Conservation (phyloP, 1,284 basidiomycete species). For the Malassezia furfur region DNA sequence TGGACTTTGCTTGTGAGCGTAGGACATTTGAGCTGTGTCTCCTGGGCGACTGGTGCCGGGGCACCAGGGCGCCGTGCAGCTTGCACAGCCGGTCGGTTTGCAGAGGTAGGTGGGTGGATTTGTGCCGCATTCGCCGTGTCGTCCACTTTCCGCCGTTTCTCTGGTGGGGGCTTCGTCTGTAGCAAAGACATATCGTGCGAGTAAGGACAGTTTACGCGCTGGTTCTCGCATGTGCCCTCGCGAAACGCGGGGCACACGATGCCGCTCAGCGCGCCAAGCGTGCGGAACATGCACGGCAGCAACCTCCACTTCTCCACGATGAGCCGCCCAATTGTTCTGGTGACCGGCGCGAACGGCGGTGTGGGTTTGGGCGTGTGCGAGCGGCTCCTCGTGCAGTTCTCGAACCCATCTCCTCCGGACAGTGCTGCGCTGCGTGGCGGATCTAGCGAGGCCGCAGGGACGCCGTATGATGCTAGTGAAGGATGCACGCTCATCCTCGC, state of each 20-base stretch:
- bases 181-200: slow-evolving; percentile 20
- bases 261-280: slow-evolving; percentile 25
- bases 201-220: slow-evolving; percentile 25
- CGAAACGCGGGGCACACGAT: slow-evolving; percentile 32
- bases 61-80: too few relatives aligned
- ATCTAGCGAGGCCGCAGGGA: slow-evolving; percentile 19
- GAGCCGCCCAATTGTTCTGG: slow-evolving; percentile 37
- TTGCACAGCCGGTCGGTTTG: too few relatives aligned
- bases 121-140: background rate
- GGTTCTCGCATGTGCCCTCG: slow-evolving; percentile 23
- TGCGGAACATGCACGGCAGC: slow-evolving; percentile 26
- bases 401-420: slow-evolving; percentile 35
- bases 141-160: background rate
- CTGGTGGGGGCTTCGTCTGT: too few relatives aligned
- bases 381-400: slow-evolving; percentile 44
- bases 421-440: slow-evolving; percentile 8
- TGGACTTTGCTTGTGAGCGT: slow-evolving; percentile 24
- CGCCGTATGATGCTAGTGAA: slow-evolving; percentile 42
- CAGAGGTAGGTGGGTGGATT: background rate
- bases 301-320: slow-evolving; percentile 10
- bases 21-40: slow-evolving; percentile 10
- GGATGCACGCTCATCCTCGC: slow-evolving; percentile 46
- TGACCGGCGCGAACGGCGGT: slow-evolving; percentile 45
- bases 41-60: background rate
- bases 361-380: slow-evolving; percentile 47